These are phyloP conservation scores for Xylariaceae sp. DNA, from an alignment of 2,329 filamentous ascomycete species.

Conservation along the genomic window DNA sequence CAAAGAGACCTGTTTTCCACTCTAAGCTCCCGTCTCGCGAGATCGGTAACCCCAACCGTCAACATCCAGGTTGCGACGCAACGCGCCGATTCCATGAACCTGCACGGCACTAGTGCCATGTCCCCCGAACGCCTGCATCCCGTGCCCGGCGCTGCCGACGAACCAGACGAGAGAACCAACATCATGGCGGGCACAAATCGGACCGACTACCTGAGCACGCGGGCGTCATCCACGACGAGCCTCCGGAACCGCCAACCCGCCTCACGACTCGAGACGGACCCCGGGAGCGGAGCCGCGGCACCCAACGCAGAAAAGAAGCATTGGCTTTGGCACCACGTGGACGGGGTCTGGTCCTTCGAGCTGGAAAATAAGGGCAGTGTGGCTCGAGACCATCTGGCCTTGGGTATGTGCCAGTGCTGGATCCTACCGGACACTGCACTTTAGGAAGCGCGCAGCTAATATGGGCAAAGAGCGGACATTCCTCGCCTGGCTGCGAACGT, in stretches of 20 bases:
- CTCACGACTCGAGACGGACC: conserved; percentile 20
- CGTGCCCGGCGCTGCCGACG: conserved; percentile 16
- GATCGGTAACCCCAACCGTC: neutral
- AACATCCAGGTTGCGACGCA: conserved; percentile 38
- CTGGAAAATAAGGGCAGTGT: conserved; percentile 83
- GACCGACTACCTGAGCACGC: conserved; percentile 41
- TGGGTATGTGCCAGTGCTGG: conserved; percentile 50
- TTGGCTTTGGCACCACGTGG: conserved; percentile 51
- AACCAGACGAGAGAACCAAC: conserved; percentile 41
- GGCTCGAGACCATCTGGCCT: conserved; percentile 73
- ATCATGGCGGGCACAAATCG: conserved; percentile 36
- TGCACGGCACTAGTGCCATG: conserved; percentile 23
- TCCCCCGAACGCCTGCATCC: conserved; percentile 17
- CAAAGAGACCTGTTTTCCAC: neutral
- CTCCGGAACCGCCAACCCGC: conserved; percentile 22
- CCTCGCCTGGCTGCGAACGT: conserved; percentile 79
- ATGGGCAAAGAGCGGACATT: conserved; percentile 68
- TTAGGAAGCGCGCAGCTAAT: conserved; percentile 14
- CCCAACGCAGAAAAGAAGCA: conserved; percentile 26
- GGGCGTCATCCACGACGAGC: conserved; percentile 21
- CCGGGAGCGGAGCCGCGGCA: conserved; percentile 22
- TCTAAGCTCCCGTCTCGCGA: neutral
- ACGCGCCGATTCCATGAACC: conserved; percentile 41
- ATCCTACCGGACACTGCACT: neutral
- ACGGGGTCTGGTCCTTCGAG: conserved; percentile 60